Base-by-base conservation (phyloP, 768 basidiomycete genomes). In the Candolleomyces efflorescens region DNA sequence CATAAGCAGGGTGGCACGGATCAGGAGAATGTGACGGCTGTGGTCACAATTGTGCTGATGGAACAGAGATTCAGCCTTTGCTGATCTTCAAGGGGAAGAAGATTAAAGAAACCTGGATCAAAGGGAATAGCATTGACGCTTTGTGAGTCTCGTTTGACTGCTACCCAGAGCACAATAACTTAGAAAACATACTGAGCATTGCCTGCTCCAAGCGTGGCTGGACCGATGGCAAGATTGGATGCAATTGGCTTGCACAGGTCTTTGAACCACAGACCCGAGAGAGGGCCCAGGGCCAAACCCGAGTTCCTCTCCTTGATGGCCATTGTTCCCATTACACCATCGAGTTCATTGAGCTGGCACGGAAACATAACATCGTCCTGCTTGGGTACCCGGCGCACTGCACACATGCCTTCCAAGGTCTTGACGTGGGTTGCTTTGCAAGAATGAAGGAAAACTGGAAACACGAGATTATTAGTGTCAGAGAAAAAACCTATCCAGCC, bases 341-440 rank as follows among this genome's bases (percentile, higher is more conserved):
- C 10, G 65, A 65, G 2, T 65, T 79, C 47, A 65, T 80, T 17
- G 26, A 69, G 1, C 75, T 68, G 61, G 67, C 69, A 0, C 3
- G 26, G 1, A 61, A 61, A 12, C 62, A 74, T 61, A 71, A 77
- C 36, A 78, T 80, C 49, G 50, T 60, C 3, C 50, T 79, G 5
- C 55, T 78, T 5, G 69, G 66, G 3, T 78, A 77, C 56, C 76
- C 71, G 57, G 61, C 70, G 1, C 75, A 77, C 55, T 72, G 71
- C 51, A 76, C 71, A 0, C 73, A 77, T 62, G 65, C 66, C 0
- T 60, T 74, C 0, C 77, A 78, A 57, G 74, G 75, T 10, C 70
- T 78, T n/a, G 73, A 79, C 60, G 75, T 78, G 15, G 73, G 73
- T 1, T 72, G 71, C 59, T 78, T 77, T 61, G 69, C 66, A 20